Base-by-base conservation (phyloP, 106 monocot genomes). In the Dioscorea zingiberensis region DNA sequence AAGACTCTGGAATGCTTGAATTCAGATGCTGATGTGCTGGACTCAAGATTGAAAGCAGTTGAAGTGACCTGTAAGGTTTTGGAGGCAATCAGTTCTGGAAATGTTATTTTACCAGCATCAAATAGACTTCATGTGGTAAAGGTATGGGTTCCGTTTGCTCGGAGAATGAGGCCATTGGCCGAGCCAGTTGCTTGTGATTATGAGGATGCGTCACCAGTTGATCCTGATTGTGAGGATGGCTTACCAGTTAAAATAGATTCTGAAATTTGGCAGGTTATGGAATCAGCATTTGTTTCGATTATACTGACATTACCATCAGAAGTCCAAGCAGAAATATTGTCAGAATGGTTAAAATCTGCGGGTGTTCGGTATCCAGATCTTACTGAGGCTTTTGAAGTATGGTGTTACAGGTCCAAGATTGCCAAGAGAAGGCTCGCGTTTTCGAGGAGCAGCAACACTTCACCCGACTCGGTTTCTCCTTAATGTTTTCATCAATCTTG, bases 361-460 rank as follows among this genome's bases (percentile, higher is more conserved):
- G 56, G 81, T 54, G 75, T 73, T 15, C 58, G 69, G 23, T 93
- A 88, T 64, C 93, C 93, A 1, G 85, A 93, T 54, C 71, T 93
- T 45, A 77, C 78, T 0, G 93, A 93, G 65, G 93, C 80, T 21
- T 93, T 93, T 69, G 93, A 93, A 38, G 75, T 83, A 17, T 93
- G 93, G 93, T 93, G 88, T 74, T 93, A 85, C 27, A 79, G 93
- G 62, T 82, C 87, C 7, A 93, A 93, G 64, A 69, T 73, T 28
- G 72, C 78, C 16, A 73, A 27, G 27, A 72, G 63, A 67, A 67
- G 68, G 59, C 27, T 71, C 9, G 62, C 55, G 18, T 56, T 57
- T 19, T 62, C 27, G 2, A 60, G 10, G 10, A 38, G 58, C 16
- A 67, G n/a, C 3, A 55, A 67, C n/a, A 29, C 12, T 5, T 10